Conservation (phyloP, 1,139 yeast species). For the Candida sojae region DNA sequence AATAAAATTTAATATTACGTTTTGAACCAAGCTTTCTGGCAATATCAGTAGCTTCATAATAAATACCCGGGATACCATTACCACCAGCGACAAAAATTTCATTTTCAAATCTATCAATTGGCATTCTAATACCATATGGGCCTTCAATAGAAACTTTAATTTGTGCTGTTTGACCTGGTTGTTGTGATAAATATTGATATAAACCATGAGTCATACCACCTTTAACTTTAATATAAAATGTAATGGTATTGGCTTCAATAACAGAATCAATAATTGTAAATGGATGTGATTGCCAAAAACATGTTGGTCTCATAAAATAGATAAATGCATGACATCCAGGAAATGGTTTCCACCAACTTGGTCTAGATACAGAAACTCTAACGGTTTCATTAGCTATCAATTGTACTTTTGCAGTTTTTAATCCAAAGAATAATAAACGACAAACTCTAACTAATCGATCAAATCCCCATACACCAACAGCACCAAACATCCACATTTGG, state of each 20-base stretch:
- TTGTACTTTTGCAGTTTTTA: conserved; percentile 48
- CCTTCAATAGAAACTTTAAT: conserved; percentile 42
- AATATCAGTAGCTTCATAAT: conserved; percentile 31
- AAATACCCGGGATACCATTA: conserved; percentile 66
- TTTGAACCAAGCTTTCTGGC: conserved; percentile 16
- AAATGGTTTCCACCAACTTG: conserved; percentile 40
- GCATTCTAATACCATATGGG: conserved; percentile 37
- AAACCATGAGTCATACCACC: conserved; percentile 48
- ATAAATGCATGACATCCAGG: conserved; percentile 44
- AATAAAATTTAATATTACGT: conserved; percentile 26
- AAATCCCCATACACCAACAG: conserved; percentile 62
- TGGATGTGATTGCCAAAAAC: conserved; percentile 63
- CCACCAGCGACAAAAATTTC: conserved; percentile 65
- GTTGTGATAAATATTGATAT: conserved; percentile 44
- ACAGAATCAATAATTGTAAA: conserved; percentile 48
- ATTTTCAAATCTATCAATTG: conserved; percentile 52
- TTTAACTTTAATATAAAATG: conserved; percentile 41
- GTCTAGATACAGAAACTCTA: conserved; percentile 36
- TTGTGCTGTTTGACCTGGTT: conserved; percentile 42
- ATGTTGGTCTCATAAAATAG: conserved; percentile 38
- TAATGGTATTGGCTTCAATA: conserved; percentile 28
- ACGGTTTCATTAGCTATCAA: conserved; percentile 50
- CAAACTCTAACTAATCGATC: conserved; percentile 56
- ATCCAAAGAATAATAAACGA: conserved; percentile 52
- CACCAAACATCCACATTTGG: conserved; percentile 48